Conservation (phyloP, 2,329 filamentous ascomycete genomes). For the Neurospora crassa region DNA sequence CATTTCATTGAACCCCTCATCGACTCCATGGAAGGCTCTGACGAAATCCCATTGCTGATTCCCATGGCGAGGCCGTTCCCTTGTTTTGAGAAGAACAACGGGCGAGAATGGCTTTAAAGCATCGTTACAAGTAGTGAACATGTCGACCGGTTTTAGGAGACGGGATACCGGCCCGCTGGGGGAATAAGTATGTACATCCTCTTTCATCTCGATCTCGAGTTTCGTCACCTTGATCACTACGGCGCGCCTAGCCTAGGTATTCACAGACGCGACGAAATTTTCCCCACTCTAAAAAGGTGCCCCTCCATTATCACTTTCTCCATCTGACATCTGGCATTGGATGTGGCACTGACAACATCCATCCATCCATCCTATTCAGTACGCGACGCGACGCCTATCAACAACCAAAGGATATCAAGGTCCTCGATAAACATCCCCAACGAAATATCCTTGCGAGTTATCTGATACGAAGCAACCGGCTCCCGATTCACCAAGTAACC, state of each 20-base stretch:
- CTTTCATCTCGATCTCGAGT: not conserved
- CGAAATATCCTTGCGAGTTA: not conserved
- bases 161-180: not conserved
- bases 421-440: not conserved
- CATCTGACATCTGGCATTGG: not conserved
- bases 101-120: not conserved
- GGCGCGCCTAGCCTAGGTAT: not conserved
- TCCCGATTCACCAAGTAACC: not conserved
- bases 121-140: not conserved
- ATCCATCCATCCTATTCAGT: not conserved
- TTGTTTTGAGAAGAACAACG: not conserved
- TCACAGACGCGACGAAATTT: not conserved
- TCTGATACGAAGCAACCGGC: not conserved
- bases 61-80: not conserved
- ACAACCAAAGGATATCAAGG: not conserved
- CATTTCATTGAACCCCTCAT: conserved; percentile 1
- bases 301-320: not conserved
- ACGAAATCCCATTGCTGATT: conserved; percentile 6
- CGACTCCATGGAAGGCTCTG: conserved; percentile 1
- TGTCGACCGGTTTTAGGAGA: not conserved
- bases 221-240: not conserved
- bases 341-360: not conserved
- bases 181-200: not conserved
- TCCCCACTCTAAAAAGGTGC: not conserved
- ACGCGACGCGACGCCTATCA: not conserved